Evolutionary conservation across 352 stramenopile genomes (phyloP).

Genomic region (Globisporangium radiosum): DNA sequence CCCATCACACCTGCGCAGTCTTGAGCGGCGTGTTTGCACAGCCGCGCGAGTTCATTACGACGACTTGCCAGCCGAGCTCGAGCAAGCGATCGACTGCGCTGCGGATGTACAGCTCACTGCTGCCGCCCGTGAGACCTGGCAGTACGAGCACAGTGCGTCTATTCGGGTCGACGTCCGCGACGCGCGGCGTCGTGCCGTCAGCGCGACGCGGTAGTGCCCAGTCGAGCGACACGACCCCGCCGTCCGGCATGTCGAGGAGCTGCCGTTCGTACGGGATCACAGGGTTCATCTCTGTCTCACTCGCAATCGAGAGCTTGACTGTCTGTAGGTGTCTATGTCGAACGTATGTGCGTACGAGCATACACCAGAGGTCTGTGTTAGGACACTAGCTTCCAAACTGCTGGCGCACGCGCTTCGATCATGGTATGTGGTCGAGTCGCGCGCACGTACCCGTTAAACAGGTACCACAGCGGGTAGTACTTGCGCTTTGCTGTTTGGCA

Average conservation of each 20-base stretch:
- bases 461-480: slow-evolving; percentile 49
- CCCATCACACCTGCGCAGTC: slow-evolving; percentile 8
- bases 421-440: neutral
- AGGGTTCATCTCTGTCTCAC: slow-evolving; percentile 22
- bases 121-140: slow-evolving; percentile 60
- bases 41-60: slow-evolving; percentile 41
- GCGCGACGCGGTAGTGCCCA: slow-evolving; percentile 33
- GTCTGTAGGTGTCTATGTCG: slow-evolving; percentile 44
- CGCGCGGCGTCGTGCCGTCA: slow-evolving; percentile 7
- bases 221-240: slow-evolving; percentile 34
- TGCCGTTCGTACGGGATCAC: slow-evolving; percentile 50
- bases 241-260: slow-evolving; percentile 32
- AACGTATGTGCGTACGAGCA: too few relatives aligned
- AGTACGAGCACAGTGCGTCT: slow-evolving; percentile 50
- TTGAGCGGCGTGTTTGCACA: slow-evolving; percentile 31
- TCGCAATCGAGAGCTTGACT: slow-evolving; percentile 30
- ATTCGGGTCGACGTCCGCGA: slow-evolving; percentile 23
- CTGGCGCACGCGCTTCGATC: too few relatives aligned
- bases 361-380: too few relatives aligned
- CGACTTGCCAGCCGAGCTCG: slow-evolving; percentile 27
- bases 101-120: slow-evolving; percentile 71
- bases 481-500: slow-evolving; percentile 28
- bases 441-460: slow-evolving; percentile 39
- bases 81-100: slow-evolving; percentile 26
- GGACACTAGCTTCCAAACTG: too few relatives aligned